These are phyloP conservation scores for Phytophthora palmivora DNA, from an alignment of 352 stramenopile genomes.

Conservation along the genomic window DNA sequence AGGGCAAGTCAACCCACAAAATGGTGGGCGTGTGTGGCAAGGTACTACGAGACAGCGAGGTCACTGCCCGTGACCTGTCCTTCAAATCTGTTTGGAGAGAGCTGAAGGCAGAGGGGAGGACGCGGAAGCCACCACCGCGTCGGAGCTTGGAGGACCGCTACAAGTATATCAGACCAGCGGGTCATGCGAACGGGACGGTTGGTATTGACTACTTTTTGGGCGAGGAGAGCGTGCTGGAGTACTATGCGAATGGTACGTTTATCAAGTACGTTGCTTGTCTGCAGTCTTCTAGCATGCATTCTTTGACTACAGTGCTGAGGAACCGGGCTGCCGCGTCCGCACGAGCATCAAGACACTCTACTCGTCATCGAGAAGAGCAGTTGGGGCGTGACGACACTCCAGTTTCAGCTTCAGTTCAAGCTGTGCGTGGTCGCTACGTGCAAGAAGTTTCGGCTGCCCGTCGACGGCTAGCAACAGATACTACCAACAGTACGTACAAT, in stretches of 20 bases:
- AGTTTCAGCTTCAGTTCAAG: too few species aligned
- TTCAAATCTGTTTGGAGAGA: slow-evolving; percentile 19
- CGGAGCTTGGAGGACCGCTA: slow-evolving; percentile 17
- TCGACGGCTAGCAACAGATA: too few species aligned
- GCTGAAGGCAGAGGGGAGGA: slow-evolving; percentile 10
- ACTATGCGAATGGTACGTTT: slow-evolving; percentile 16
- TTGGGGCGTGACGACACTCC: too few species aligned
- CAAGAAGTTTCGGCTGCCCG: too few species aligned
- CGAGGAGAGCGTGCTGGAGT: slow-evolving; percentile 9
- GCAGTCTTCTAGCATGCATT: too few species aligned
- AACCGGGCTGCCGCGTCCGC: too few species aligned
- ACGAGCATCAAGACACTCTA: too few species aligned
- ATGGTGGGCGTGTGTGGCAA: slow-evolving; percentile 8
- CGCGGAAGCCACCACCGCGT: not conserved
- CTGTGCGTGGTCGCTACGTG: too few species aligned
- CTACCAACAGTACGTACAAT: too few species aligned
- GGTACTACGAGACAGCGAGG: slow-evolving; percentile 4
- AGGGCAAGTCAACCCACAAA: not conserved
- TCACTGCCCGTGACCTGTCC: slow-evolving; percentile 3
- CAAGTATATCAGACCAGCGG: slow-evolving; percentile 1
- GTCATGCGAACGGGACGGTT: not conserved
- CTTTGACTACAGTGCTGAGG: too few species aligned
- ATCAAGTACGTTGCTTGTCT: not conserved
- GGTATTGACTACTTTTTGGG: too few species aligned
- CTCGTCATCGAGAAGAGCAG: too few species aligned